A percentile compares a stretch with the other conserved stretches of the same genome.
These are phyloP conservation scores for Aspergillus sp. DNA, from an alignment of 2,329 filamentous ascomycete genomes.

Conservation along the genomic window DNA sequence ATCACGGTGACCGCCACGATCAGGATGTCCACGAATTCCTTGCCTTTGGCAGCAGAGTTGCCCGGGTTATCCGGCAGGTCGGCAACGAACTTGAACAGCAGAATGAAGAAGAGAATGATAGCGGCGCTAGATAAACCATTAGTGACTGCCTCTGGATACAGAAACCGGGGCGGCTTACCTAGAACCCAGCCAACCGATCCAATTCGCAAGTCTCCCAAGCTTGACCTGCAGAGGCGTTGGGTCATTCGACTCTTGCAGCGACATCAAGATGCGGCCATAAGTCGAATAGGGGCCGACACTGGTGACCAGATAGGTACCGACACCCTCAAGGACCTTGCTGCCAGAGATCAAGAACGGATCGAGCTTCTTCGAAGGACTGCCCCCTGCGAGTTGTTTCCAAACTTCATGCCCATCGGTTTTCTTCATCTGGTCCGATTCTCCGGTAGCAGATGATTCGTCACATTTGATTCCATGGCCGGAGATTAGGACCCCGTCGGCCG, in stretches of 20 bases:
- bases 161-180: conserved; percentile 37
- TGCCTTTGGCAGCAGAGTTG: conserved; percentile 71
- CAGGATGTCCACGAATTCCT: conserved; percentile 72
- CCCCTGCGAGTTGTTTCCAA: conserved; percentile 54
- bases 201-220: conserved; percentile 71
- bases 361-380: conserved; percentile 54
- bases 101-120: conserved; percentile 77
- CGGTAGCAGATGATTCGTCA: conserved; percentile 72
- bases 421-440: conserved; percentile 70
- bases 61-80: conserved; percentile 55
- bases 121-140: conserved; percentile 49
- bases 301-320: conserved; percentile 72
- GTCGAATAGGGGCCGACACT: conserved; percentile 72
- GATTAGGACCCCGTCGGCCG: conserved; percentile 69
- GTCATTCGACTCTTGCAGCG: conserved; percentile 70
- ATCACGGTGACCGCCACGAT: conserved; percentile 79
- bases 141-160: conserved; percentile 3
- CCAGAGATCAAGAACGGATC: conserved; percentile 80
- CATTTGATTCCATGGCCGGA: conserved; percentile 66
- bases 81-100: conserved; percentile 82
- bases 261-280: conserved; percentile 73
- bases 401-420: conserved; percentile 63
- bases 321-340: conserved; percentile 72
- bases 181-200: conserved; percentile 75
- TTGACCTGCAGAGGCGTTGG: conserved; percentile 76